Evolutionary conservation across 192 early-diverging fungal species (phyloP).

Genomic region (Podila verticillata): DNA sequence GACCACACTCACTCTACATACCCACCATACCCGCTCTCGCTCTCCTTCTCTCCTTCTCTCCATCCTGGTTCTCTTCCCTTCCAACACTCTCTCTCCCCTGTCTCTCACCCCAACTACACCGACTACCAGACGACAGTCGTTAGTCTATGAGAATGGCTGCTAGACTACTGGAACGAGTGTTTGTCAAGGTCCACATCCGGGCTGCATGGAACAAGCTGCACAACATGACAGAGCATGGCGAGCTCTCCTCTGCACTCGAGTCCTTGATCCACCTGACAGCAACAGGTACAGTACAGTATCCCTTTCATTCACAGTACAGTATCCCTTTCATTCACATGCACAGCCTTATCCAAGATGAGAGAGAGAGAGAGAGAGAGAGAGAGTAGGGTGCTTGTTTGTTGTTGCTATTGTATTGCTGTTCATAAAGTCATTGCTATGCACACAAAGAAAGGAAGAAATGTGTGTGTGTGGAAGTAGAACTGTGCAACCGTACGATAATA

Average conservation of each 20-base stretch:
- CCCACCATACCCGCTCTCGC: neutral
- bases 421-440: too few species aligned
- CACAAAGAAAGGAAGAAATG: too few species aligned
- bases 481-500: too few species aligned
- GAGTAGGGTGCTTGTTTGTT: too few species aligned
- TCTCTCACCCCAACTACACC: too few species aligned
- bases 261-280: constrained; percentile 51
- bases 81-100: neutral
- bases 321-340: neutral
- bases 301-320: neutral
- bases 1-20: too few species aligned
- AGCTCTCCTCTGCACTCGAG: constrained; percentile 55
- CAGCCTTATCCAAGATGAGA: too few species aligned
- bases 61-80: neutral
- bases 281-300: constrained; percentile 20
- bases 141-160: constrained; percentile 23
- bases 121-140: too few species aligned
- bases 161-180: constrained; percentile 39
- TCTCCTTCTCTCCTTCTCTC: neutral
- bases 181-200: constrained; percentile 53
- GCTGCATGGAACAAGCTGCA: constrained; percentile 58
- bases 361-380: too few species aligned
- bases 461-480: too few species aligned
- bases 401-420: too few species aligned
- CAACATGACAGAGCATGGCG: constrained; percentile 55